phyloP scores from a whole-genome alignment of 441 rosid species.

The Adansonia madagascariensis region DNA sequence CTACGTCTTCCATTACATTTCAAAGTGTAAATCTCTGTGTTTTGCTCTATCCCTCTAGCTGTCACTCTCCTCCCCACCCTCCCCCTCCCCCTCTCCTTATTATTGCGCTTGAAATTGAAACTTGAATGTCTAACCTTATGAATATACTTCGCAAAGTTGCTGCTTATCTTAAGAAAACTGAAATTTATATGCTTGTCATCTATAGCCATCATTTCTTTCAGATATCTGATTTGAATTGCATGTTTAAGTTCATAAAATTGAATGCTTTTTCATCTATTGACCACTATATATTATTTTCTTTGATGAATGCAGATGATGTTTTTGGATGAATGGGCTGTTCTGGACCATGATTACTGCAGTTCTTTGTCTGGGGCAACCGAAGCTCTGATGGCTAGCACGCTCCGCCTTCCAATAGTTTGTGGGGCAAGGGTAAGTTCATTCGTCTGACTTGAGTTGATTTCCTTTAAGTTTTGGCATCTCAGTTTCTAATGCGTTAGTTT shows the following conservation, averaged over 20 bases:
- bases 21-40: conserved; percentile 7
- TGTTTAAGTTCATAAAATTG: neutral
- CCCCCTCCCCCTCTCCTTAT: neutral
- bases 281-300: conserved; percentile 19
- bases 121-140: neutral
- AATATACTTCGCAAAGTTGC: neutral
- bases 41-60: neutral
- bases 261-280: conserved; percentile 9
- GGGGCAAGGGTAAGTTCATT: conserved; percentile 65
- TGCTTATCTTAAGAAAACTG: conserved; percentile 17
- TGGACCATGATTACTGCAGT: conserved; percentile 60
- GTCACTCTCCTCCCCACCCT: neutral
- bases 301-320: conserved; percentile 56
- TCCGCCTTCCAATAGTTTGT: conserved; percentile 80
- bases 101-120: conserved; percentile 3
- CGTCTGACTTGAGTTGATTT: conserved; percentile 10
- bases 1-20: neutral
- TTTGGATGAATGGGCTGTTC: conserved; percentile 63
- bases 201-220: neutral
- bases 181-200: conserved; percentile 7
- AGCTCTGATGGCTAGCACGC: conserved; percentile 82
- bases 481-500: neutral
- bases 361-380: conserved; percentile 76
- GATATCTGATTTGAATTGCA: conserved; percentile 12
- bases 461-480: conserved; percentile 10